Evolutionary conservation across 495 filamentous ascomycete genomes (phyloP).

Genomic region (Penicillium alfredii): DNA sequence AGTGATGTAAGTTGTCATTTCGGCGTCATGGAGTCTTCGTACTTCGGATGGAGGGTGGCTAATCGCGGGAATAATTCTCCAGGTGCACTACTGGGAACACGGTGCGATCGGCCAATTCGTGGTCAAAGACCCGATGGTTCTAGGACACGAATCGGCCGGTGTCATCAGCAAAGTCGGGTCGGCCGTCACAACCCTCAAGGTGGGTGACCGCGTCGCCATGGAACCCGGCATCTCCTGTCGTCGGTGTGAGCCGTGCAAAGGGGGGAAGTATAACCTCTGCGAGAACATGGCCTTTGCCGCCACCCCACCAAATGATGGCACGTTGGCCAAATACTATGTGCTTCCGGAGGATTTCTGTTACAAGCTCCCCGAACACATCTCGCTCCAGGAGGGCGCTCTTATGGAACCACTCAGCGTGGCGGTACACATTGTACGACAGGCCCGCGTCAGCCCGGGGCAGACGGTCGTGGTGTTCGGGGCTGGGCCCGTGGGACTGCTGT

Average conservation of each 20-base stretch:
- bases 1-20: constrained; percentile 56
- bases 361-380: constrained; percentile 41
- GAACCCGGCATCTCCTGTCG: constrained; percentile 49
- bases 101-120: constrained; percentile 78
- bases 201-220: constrained; percentile 48
- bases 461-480: constrained; percentile 51
- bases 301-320: constrained; percentile 50
- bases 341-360: constrained; percentile 54
- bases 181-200: constrained; percentile 37
- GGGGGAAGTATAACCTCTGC: constrained; percentile 50
- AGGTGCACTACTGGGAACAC: constrained; percentile 85
- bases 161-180: constrained; percentile 63
- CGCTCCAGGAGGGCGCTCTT: constrained; percentile 46
- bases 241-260: constrained; percentile 48
- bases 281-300: constrained; percentile 48
- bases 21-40: no score
- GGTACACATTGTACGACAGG: constrained; percentile 48
- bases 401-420: constrained; percentile 53
- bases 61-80: no score
- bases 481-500: constrained; percentile 50
- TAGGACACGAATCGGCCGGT: constrained; percentile 88
- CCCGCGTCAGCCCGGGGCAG: constrained; percentile 39
- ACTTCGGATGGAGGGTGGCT: no score
- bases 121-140: constrained; percentile 78
- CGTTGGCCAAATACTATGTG: constrained; percentile 49